A percentile compares a stretch with the other conserved stretches of the same genome.
Evolutionary conservation across 2,329 filamentous ascomycete species (phyloP).

Genomic region (Myriosclerotinia duriaeana): DNA sequence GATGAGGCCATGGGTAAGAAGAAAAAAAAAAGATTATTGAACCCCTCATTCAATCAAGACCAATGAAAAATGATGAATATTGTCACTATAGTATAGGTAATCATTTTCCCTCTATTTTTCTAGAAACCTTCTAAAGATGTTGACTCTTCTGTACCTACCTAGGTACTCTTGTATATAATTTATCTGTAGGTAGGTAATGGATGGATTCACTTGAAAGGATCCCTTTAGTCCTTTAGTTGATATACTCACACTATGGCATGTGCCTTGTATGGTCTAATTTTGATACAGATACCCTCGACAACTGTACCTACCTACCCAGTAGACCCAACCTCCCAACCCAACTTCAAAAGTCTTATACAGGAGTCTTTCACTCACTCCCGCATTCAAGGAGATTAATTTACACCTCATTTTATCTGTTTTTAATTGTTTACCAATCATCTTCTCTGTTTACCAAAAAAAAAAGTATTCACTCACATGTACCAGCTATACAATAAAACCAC

Average conservation of each 20-base stretch:
- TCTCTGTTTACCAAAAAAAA: background rate
- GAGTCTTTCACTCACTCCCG: no score
- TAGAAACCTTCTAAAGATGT: background rate
- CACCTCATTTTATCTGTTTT: conserved; percentile 1
- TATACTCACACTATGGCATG: background rate
- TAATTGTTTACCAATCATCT: background rate
- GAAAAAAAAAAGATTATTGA: background rate
- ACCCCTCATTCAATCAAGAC: conserved; percentile 2
- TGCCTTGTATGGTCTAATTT: background rate
- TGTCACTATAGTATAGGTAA: no score
- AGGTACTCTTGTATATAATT: background rate
- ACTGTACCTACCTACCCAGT: no score
- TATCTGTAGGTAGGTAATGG: no score
- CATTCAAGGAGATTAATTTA: no score
- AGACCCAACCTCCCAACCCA: no score
- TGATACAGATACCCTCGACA: background rate
- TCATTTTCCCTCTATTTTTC: background rate
- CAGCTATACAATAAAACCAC: background rate
- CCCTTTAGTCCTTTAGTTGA: background rate
- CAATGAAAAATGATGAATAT: background rate
- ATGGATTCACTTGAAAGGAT: no score
- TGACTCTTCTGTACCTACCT: background rate
- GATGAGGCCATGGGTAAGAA: background rate
- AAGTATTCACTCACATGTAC: background rate
- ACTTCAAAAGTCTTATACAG: no score